Percentiles rank a stretch among this genome's conserved stretches.
These are phyloP conservation scores for Trametes cingulata DNA, from an alignment of 768 basidiomycete species.

Conservation along the genomic window DNA sequence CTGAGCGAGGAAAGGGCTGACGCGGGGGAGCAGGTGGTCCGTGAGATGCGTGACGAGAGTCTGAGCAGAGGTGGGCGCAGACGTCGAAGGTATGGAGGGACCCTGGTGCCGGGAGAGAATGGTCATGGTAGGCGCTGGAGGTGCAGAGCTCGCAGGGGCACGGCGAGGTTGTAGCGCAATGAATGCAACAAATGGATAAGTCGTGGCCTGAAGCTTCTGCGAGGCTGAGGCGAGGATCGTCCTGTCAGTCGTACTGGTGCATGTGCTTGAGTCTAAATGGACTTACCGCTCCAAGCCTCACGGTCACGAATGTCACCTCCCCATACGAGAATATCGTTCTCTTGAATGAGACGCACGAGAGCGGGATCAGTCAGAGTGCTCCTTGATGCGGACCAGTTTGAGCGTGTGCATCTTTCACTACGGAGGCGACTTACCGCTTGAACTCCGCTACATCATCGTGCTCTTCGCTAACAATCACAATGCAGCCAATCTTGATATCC, in stretches of 20 bases:
- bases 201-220: slow-evolving; percentile 82
- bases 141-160: slow-evolving; percentile 36
- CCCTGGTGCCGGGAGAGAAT: slow-evolving; percentile 88
- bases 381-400: slow-evolving; percentile 37
- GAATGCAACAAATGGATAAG: slow-evolving; percentile 93
- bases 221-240: slow-evolving; percentile 46
- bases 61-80: slow-evolving; percentile 60
- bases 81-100: slow-evolving; percentile 43
- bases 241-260: neutral
- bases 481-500: slow-evolving; percentile 72
- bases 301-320: slow-evolving; percentile 85
- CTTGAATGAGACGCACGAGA: slow-evolving; percentile 66
- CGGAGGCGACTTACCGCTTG: slow-evolving; percentile 57
- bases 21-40: slow-evolving; percentile 76
- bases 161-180: slow-evolving; percentile 81
- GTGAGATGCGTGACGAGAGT: slow-evolving; percentile 68
- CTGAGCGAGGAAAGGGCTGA: slow-evolving; percentile 70
- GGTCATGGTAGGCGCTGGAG: slow-evolving; percentile 58
- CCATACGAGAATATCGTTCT: slow-evolving; percentile 84
- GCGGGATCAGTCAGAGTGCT: slow-evolving; percentile 73
- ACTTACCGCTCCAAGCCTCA: slow-evolving; percentile 76
- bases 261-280: too few relatives aligned
- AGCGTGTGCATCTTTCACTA: neutral
- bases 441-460: slow-evolving; percentile 89
- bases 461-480: slow-evolving; percentile 83